These are phyloP conservation scores for Penicillium sp. DNA, from an alignment of 2,329 filamentous ascomycete genomes.

Conservation along the genomic window DNA sequence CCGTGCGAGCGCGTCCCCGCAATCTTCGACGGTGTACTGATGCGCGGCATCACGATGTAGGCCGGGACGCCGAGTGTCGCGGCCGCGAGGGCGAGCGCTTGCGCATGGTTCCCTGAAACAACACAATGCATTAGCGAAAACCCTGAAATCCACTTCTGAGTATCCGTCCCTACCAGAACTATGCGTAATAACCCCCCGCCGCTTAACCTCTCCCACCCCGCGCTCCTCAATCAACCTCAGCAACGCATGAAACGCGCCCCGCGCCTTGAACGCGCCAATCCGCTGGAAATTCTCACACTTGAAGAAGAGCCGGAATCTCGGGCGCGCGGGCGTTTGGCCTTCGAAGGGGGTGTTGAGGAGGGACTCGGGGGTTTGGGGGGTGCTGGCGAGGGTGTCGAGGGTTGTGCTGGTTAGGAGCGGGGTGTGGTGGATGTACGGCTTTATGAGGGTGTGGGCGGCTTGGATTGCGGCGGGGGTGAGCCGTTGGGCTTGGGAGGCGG, in stretches of 20 bases:
- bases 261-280: slow-evolving; percentile 88
- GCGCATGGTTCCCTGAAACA: slow-evolving; percentile 85
- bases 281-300: slow-evolving; percentile 94
- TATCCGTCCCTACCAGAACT: slow-evolving; percentile 68
- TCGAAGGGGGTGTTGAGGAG: slow-evolving; percentile 61
- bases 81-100: slow-evolving; percentile 86
- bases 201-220: slow-evolving; percentile 62
- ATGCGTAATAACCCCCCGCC: slow-evolving; percentile 81
- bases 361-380: slow-evolving; percentile 59
- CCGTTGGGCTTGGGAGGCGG: slow-evolving; percentile 37
- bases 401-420: slow-evolving; percentile 80
- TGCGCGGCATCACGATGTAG: slow-evolving; percentile 90
- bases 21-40: slow-evolving; percentile 83
- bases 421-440: slow-evolving; percentile 76
- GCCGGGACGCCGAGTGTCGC: slow-evolving; percentile 71
- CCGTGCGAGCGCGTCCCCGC: slow-evolving; percentile 78
- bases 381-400: slow-evolving; percentile 73
- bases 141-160: not conserved
- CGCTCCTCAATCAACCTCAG: slow-evolving; percentile 65
- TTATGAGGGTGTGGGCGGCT: slow-evolving; percentile 72
- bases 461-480: slow-evolving; percentile 73
- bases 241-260: slow-evolving; percentile 87
- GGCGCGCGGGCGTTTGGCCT: slow-evolving; percentile 60
- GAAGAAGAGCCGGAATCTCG: slow-evolving; percentile 77
- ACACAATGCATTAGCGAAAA: not conserved